phyloP scores from a whole-genome alignment of 2,329 filamentous ascomycete species.

The Stachybotrys elegans region DNA sequence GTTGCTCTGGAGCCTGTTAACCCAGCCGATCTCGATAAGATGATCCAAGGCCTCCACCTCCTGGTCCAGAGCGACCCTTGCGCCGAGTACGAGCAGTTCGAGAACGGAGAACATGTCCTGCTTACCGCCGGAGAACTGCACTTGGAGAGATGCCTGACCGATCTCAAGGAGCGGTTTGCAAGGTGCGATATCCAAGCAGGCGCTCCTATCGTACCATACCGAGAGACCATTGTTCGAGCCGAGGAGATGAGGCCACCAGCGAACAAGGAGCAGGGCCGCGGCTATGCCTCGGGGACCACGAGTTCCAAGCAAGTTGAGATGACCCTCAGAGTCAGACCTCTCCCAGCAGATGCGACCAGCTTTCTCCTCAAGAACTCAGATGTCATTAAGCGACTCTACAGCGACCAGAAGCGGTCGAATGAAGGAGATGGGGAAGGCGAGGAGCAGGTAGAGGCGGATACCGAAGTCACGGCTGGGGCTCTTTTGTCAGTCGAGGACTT shows the following conservation, averaged over 20 bases:
- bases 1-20: constrained; percentile 93
- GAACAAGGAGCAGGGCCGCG: constrained; percentile 81
- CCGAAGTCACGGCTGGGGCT: constrained; percentile 53
- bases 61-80: constrained; percentile 94
- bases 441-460: constrained; percentile 45
- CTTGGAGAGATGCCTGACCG: constrained; percentile 87
- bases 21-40: constrained; percentile 85
- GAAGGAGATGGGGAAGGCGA: constrained; percentile 31
- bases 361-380: constrained; percentile 78
- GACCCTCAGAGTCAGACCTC: constrained; percentile 68
- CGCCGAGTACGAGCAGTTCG: constrained; percentile 89
- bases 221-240: constrained; percentile 82
- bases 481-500: constrained; percentile 71
- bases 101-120: constrained; percentile 91
- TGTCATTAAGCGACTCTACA: constrained; percentile 74
- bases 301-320: constrained; percentile 83
- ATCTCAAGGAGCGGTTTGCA: constrained; percentile 87
- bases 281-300: constrained; percentile 69
- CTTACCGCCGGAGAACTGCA: constrained; percentile 92
- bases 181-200: constrained; percentile 92
- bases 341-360: constrained; percentile 74
- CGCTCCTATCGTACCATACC: constrained; percentile 90
- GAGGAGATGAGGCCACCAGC: constrained; percentile 89
- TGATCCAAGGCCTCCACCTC: constrained; percentile 82
- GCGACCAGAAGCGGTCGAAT: constrained; percentile 52